Conservation (phyloP, 2,329 filamentous ascomycete genomes). For the Biscogniauxia marginata region DNA sequence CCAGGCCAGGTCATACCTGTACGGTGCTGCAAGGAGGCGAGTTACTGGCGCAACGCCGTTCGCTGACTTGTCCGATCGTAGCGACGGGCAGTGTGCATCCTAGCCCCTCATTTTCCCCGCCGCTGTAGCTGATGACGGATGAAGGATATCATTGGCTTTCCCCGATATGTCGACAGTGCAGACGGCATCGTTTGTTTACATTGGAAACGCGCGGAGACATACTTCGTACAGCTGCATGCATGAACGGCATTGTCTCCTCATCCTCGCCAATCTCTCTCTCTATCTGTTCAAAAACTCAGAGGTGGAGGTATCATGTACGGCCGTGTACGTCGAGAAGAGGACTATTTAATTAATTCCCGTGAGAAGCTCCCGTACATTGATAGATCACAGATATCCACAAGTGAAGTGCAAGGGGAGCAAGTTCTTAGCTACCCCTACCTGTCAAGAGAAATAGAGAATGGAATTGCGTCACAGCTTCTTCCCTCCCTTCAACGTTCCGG, state of each 20-base stretch:
- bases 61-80: neutral
- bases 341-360: too few species aligned
- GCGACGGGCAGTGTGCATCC: neutral
- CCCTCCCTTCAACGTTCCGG: neutral
- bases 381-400: too few species aligned
- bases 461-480: neutral
- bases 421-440: neutral
- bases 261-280: neutral
- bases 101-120: neutral
- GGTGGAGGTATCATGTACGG: too few species aligned
- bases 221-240: neutral
- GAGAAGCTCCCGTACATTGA: too few species aligned
- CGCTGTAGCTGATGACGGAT: neutral
- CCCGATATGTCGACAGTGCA: neutral
- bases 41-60: neutral
- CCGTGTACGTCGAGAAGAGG: too few species aligned
- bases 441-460: neutral
- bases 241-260: neutral
- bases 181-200: slow-evolving; percentile 24
- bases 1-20: too few species aligned
- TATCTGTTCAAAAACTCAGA: neutral
- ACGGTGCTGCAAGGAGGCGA: too few species aligned
- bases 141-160: slow-evolving; percentile 18
- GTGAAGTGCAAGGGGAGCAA: too few species aligned
- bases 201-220: slow-evolving; percentile 10